Evolutionary conservation across 2,329 filamentous ascomycete species (phyloP).

Genomic region (Aspergillus flavus): DNA sequence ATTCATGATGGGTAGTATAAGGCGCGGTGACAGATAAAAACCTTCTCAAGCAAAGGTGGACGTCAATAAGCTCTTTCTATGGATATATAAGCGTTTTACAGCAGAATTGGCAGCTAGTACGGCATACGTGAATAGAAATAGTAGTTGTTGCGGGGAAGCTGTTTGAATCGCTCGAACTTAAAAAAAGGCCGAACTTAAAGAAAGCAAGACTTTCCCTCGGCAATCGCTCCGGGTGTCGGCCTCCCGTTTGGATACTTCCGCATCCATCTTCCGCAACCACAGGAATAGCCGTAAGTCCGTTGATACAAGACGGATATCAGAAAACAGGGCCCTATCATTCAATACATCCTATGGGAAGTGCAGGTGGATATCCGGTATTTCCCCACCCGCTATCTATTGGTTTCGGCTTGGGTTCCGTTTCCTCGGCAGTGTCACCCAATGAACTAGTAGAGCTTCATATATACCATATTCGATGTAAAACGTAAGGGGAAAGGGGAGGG

Average conservation of each 20-base stretch:
- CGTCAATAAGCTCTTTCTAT: background rate
- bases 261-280: background rate
- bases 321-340: background rate
- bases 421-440: slow-evolving; percentile 5
- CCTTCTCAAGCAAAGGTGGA: background rate
- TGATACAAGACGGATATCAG: background rate
- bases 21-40: background rate
- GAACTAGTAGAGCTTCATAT: background rate
- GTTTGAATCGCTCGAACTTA: slow-evolving; percentile 8
- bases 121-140: slow-evolving; percentile 6
- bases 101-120: background rate
- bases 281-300: background rate
- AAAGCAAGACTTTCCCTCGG: slow-evolving; percentile 25
- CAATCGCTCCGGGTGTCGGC: slow-evolving; percentile 21
- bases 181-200: background rate
- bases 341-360: background rate
- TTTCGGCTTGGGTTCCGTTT: background rate
- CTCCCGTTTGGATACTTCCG: background rate
- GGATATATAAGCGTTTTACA: background rate
- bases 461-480: background rate
- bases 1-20: slow-evolving; percentile 31
- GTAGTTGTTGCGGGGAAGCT: slow-evolving; percentile 15
- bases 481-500: background rate
- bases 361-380: slow-evolving; percentile 1
- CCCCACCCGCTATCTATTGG: background rate